Conservation (phyloP, 1,284 basidiomycete genomes). For the Heterobasidion occidentale region DNA sequence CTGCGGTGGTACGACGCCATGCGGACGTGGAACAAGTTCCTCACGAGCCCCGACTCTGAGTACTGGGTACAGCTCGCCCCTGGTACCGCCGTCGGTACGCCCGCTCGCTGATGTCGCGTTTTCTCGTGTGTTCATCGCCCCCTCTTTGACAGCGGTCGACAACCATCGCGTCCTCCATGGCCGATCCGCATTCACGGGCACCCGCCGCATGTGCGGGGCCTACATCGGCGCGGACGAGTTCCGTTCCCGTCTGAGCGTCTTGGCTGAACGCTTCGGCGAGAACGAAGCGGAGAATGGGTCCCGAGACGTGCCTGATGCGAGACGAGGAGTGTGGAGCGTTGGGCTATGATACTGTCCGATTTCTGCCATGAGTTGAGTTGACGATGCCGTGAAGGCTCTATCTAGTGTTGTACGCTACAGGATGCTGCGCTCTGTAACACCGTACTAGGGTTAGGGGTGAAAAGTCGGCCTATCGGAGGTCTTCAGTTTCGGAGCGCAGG, state of each 20-base stretch:
- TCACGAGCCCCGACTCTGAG: conserved; percentile 78
- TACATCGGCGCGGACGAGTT: conserved; percentile 93
- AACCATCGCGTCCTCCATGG: conserved; percentile 96
- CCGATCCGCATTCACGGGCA: conserved; percentile 82
- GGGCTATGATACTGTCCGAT: neutral
- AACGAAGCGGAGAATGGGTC: neutral
- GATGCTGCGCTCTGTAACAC: too few relatives aligned
- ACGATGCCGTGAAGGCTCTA: too few relatives aligned
- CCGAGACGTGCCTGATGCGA: neutral
- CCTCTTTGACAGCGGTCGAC: conserved; percentile 60
- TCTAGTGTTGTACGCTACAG: too few relatives aligned
- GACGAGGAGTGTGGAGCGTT: neutral
- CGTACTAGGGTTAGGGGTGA: too few relatives aligned
- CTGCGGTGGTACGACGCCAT: conserved; percentile 84
- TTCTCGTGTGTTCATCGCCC: neutral
- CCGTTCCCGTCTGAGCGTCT: conserved; percentile 65
- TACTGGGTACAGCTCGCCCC: conserved; percentile 87
- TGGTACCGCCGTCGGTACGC: conserved; percentile 78
- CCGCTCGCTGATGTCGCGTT: neutral
- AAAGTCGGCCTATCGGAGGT: too few relatives aligned
- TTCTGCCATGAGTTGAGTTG: too few relatives aligned
- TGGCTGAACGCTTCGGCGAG: conserved; percentile 45
- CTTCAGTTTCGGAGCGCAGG: too few relatives aligned
- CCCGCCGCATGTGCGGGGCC: conserved; percentile 90
- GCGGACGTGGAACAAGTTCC: conserved; percentile 66